Conservation (phyloP, 768 basidiomycete species). For the Boletus subparvulus region DNA sequence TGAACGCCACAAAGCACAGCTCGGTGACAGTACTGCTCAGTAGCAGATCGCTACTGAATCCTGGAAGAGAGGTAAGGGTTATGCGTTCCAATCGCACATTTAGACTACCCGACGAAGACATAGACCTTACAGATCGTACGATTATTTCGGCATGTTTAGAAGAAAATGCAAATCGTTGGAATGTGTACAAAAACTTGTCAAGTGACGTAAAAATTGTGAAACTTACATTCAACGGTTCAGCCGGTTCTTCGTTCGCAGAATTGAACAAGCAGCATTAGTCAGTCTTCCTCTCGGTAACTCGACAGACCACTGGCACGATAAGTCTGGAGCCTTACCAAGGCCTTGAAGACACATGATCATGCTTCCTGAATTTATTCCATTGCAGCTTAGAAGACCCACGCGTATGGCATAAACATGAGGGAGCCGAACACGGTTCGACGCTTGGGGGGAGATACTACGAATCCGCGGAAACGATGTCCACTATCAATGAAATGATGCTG, state of each 20-base stretch:
- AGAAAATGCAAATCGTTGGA: neutral
- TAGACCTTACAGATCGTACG: neutral
- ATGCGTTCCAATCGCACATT: neutral
- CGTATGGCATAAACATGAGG: conserved; percentile 3
- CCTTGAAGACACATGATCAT: conserved; percentile 2
- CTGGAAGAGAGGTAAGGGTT: neutral
- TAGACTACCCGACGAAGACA: neutral
- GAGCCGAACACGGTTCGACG: conserved; percentile 4
- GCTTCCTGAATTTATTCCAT: conserved; percentile 1
- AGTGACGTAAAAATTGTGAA: conserved; percentile 23
- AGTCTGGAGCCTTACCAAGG: neutral
- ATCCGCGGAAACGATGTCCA: conserved; percentile 6
- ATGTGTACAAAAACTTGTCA: neutral
- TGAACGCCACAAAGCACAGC: conserved; percentile 28
- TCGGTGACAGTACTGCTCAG: neutral
- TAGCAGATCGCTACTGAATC: neutral
- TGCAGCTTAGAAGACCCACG: neutral
- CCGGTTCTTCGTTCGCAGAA: conserved; percentile 11
- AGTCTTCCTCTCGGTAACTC: conserved; percentile 12
- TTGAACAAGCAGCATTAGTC: conserved; percentile 12
- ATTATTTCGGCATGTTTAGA: neutral
- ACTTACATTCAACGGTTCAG: conserved; percentile 1
- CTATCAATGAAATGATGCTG: neutral
- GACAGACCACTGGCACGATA: neutral
- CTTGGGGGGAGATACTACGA: conserved; percentile 2